A percentile compares a stretch with the other conserved stretches of the same genome.
Evolutionary conservation across 2,329 filamentous ascomycete species (phyloP).

Genomic region (Grosmannia penicillata): DNA sequence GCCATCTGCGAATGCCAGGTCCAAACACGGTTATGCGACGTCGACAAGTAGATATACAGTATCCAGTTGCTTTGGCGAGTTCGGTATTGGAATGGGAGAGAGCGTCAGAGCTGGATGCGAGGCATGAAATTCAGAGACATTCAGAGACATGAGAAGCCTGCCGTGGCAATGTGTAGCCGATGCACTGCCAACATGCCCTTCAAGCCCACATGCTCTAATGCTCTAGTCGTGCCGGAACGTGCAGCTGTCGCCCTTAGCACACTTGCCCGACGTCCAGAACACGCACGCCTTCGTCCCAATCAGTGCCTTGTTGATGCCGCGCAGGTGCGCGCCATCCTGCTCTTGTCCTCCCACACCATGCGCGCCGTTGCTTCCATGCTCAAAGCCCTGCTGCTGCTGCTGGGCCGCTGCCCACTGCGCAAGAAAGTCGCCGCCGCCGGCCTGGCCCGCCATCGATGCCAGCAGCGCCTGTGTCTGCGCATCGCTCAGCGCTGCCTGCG

Average conservation of each 20-base stretch:
- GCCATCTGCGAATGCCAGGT: no score
- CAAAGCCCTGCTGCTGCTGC: not conserved
- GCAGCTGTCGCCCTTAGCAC: constrained; percentile 58
- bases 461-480: constrained; percentile 7
- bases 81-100: no score
- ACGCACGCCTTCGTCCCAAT: constrained; percentile 54
- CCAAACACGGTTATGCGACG: no score
- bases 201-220: no score
- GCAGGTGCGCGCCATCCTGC: constrained; percentile 24
- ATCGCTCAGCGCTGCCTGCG: not conserved
- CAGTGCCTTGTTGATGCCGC: constrained; percentile 37
- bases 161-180: no score
- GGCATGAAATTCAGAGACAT: no score
- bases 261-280: constrained; percentile 57
- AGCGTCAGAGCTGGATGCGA: no score
- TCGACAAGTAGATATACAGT: no score
- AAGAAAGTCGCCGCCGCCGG: not conserved
- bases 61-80: no score
- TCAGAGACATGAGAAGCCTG: no score
- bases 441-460: constrained; percentile 2
- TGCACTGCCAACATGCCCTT: no score
- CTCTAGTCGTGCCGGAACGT: constrained; percentile 60
- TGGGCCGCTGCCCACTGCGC: constrained; percentile 7
- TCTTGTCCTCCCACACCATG: constrained; percentile 3
- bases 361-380: not conserved